Evolutionary conservation across 2,329 filamentous ascomycete species (phyloP).

Genomic region (Pseudogymnoascus sp.): DNA sequence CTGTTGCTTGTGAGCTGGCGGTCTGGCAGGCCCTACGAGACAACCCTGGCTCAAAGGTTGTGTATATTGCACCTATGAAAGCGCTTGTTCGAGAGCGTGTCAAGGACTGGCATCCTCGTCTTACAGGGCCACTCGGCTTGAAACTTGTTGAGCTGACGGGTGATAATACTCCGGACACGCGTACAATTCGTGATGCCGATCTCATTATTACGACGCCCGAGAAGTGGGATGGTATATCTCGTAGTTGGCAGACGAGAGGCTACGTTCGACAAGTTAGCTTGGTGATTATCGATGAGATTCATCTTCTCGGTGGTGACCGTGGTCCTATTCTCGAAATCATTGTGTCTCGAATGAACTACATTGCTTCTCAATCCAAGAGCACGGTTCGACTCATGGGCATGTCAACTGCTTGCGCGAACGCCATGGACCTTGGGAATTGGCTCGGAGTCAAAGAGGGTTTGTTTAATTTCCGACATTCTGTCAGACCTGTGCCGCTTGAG

Average conservation of each 20-base stretch:
- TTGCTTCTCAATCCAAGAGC: slow-evolving; percentile 85
- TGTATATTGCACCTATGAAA: slow-evolving; percentile 99
- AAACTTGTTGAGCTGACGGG: slow-evolving; percentile 93
- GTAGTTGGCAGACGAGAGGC: slow-evolving; percentile 95
- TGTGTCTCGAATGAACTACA: slow-evolving; percentile 92
- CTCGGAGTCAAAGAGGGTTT: slow-evolving; percentile 90
- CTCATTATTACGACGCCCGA: slow-evolving; percentile 99
- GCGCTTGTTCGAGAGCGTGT: slow-evolving; percentile 93
- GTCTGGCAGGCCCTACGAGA: slow-evolving; percentile 99
- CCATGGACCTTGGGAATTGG: slow-evolving; percentile 90
- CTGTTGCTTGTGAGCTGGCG: slow-evolving; percentile 86
- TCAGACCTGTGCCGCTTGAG: slow-evolving; percentile 89
- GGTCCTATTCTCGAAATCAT: slow-evolving; percentile 98
- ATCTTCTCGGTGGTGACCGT: slow-evolving; percentile 90
- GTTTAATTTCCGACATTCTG: slow-evolving; percentile 96
- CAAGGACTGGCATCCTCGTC: slow-evolving; percentile 81
- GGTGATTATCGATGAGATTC: slow-evolving; percentile 98
- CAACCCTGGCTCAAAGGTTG: slow-evolving; percentile 89
- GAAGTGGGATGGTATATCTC: slow-evolving; percentile 99
- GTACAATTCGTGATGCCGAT: slow-evolving; percentile 90
- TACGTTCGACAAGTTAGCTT: slow-evolving; percentile 93
- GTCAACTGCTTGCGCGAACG: slow-evolving; percentile 97
- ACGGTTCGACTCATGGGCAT: slow-evolving; percentile 90
- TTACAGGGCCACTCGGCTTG: slow-evolving; percentile 75
- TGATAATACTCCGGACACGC: slow-evolving; percentile 95